Evolutionary conservation across 306 rosid species (phyloP).

Genomic region (Glycine latifolia): DNA sequence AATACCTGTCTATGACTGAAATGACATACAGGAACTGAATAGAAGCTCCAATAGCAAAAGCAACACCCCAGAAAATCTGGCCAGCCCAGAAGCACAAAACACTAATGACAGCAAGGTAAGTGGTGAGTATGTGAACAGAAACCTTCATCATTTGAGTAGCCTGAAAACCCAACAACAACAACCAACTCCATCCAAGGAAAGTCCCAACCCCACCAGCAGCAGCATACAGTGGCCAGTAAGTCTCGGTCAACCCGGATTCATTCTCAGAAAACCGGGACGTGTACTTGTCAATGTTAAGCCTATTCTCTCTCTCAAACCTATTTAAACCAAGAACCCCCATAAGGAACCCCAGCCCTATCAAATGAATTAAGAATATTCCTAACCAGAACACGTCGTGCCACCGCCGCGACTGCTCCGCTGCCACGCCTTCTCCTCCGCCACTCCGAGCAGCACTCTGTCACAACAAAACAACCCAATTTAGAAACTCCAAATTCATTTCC

Average conservation of each 20-base stretch:
- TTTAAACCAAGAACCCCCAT: constrained; percentile 74
- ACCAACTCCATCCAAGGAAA: constrained; percentile 85
- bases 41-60: constrained; percentile 81
- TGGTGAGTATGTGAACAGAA: constrained; percentile 86
- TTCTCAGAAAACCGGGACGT: constrained; percentile 55
- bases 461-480: constrained; percentile 5
- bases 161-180: constrained; percentile 78
- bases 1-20: constrained; percentile 88
- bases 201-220: constrained; percentile 94
- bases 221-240: constrained; percentile 91
- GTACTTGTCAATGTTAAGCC: constrained; percentile 76
- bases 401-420: constrained; percentile 65
- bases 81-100: constrained; percentile 92
- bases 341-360: constrained; percentile 69
- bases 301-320: constrained; percentile 71
- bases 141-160: constrained; percentile 89
- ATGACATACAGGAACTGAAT: constrained; percentile 90
- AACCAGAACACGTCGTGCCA: constrained; percentile 97
- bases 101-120: constrained; percentile 93
- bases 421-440: constrained; percentile 55
- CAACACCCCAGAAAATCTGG: constrained; percentile 88
- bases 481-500: not conserved
- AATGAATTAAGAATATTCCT: constrained; percentile 74
- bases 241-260: constrained; percentile 70
- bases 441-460: constrained; percentile 66